These are phyloP conservation scores for Amoebophrya sp. DNA, from an alignment of 169 alveolate species.

Conservation along the genomic window DNA sequence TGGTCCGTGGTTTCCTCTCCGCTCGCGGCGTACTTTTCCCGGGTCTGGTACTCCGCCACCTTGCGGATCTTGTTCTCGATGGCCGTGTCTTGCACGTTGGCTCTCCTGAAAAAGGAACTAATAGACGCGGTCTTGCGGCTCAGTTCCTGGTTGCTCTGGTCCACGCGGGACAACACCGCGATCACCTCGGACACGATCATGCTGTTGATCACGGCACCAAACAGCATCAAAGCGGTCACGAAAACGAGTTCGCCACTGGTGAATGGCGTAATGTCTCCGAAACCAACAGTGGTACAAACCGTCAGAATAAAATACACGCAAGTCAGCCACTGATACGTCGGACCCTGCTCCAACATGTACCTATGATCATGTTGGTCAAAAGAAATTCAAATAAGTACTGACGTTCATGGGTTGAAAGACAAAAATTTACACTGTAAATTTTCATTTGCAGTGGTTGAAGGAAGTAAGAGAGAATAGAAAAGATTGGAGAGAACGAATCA, in stretches of 20 bases:
- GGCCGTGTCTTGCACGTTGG: background rate
- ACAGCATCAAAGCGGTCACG: background rate
- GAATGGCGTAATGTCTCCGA: slow-evolving; percentile 9
- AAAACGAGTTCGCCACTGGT: background rate
- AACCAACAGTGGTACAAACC: background rate
- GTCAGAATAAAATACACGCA: background rate
- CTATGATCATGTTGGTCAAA: too few species aligned
- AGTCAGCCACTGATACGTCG: background rate
- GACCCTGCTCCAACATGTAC: background rate
- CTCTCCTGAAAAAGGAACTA: background rate
- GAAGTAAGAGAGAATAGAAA: too few species aligned
- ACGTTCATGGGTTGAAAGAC: too few species aligned
- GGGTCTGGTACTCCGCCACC: slow-evolving; percentile 19
- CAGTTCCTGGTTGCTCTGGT: background rate
- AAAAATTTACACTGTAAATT: too few species aligned
- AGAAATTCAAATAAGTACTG: too few species aligned
- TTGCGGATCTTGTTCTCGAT: background rate
- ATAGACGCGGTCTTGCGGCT: background rate
- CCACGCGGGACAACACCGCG: slow-evolving; percentile 17
- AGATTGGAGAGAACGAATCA: too few species aligned
- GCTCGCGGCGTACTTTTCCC: background rate
- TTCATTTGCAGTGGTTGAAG: too few species aligned
- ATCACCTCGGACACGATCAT: slow-evolving; percentile 4
- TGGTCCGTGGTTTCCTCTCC: background rate
- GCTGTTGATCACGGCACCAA: background rate